Evolutionary conservation across 2,329 filamentous ascomycete species (phyloP).

Genomic region (Dactylellina cionopaga): DNA sequence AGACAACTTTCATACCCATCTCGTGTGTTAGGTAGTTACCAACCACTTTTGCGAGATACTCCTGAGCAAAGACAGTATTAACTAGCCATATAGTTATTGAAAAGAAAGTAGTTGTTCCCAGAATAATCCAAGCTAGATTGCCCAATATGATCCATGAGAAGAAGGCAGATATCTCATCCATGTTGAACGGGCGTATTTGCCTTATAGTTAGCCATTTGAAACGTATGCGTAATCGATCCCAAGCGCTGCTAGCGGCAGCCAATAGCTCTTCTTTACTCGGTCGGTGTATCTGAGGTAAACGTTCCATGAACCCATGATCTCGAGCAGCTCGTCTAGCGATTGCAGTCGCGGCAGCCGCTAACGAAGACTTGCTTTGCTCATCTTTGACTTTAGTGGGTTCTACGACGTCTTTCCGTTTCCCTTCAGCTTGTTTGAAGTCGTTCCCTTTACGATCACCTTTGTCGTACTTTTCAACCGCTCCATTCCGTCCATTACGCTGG

Average conservation of each 20-base stretch:
- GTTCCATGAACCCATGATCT: slow-evolving; percentile 67
- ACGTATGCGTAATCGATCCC: slow-evolving; percentile 85
- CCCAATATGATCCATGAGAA: slow-evolving; percentile 94
- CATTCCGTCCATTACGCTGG: slow-evolving; percentile 14
- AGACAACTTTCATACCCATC: slow-evolving; percentile 90
- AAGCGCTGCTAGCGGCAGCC: slow-evolving; percentile 89
- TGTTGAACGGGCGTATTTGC: slow-evolving; percentile 91
- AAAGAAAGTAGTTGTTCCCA: slow-evolving; percentile 97
- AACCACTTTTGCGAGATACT: slow-evolving; percentile 91
- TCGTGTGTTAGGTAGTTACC: slow-evolving; percentile 96
- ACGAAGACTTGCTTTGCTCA: slow-evolving; percentile 27
- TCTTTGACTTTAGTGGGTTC: slow-evolving; percentile 39
- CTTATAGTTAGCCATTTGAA: slow-evolving; percentile 99
- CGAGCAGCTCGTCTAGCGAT: slow-evolving; percentile 54
- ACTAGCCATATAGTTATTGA: slow-evolving; percentile 88
- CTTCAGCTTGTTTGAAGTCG: slow-evolving; percentile 19
- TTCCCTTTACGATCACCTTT: slow-evolving; percentile 24
- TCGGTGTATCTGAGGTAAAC: slow-evolving; percentile 79
- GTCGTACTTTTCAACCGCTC: slow-evolving; percentile 22
- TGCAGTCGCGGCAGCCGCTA: slow-evolving; percentile 32
- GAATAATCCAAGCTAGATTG: slow-evolving; percentile 92
- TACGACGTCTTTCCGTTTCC: slow-evolving; percentile 10
- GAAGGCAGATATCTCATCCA: slow-evolving; percentile 95
- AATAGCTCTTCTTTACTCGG: slow-evolving; percentile 94
- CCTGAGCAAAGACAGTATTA: slow-evolving; percentile 96